Conservation (phyloP, 768 basidiomycete species). For the Tephrocybe sp. region DNA sequence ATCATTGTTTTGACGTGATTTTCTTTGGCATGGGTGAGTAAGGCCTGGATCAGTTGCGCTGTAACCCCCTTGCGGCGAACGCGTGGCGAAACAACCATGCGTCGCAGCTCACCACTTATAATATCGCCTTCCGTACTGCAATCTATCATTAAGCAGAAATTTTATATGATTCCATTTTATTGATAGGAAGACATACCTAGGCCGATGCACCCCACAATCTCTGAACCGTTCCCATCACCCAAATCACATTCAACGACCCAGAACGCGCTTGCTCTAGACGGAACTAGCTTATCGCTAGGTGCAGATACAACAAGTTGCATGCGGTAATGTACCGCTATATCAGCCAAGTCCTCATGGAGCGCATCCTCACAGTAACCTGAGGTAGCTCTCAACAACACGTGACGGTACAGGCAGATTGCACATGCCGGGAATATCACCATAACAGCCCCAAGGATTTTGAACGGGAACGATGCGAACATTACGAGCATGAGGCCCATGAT, state of each 20-base stretch:
- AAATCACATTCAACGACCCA: conserved; percentile 7
- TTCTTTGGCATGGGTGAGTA: conserved; percentile 9
- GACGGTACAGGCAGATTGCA: no score
- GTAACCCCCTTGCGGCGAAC: conserved; percentile 14
- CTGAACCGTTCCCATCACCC: background rate
- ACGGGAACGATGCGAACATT: no score
- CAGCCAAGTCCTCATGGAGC: background rate
- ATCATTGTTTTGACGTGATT: background rate
- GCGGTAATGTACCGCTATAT: background rate
- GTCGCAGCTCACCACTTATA: conserved; percentile 8
- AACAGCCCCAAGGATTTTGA: no score
- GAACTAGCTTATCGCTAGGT: background rate
- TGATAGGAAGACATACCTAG: conserved; percentile 14
- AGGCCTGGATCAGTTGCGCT: conserved; percentile 3
- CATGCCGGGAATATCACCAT: no score
- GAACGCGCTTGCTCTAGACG: conserved; percentile 1
- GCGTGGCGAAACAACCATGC: conserved; percentile 16
- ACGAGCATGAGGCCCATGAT: no score
- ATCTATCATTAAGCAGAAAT: conserved; percentile 3
- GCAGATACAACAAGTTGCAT: background rate
- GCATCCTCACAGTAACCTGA: background rate
- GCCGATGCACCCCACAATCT: conserved; percentile 11
- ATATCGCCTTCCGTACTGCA: conserved; percentile 2
- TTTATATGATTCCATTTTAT: background rate
- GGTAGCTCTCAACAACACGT: no score